Base-by-base conservation (phyloP, 1,284 basidiomycete genomes). In the Fomitopsis pinicola region DNA sequence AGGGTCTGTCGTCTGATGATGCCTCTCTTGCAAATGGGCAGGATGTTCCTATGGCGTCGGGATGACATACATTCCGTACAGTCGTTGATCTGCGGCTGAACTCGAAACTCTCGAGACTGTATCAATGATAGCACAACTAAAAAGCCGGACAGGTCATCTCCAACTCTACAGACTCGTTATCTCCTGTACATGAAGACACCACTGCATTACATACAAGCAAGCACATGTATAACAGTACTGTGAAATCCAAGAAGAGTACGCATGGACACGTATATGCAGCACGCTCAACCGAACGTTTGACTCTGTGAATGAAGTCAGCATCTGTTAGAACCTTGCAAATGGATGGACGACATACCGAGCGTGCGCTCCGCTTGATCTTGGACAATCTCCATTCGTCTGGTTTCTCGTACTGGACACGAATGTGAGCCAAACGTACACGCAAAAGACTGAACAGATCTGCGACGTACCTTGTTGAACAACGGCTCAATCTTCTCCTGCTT, bases 401-500 rank as follows among this genome's bases (percentile, higher is more conserved):
- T 71, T 94, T 92, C 79, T 94, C 90, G 75, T 91, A 93, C 77
- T 78, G 60, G 22, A 64, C 30, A 59, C 38, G 19, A 59, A 36
- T 36, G 14, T 40, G 9, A 40, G 38, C 12, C 14, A 3, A 10
- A 10, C 5, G 38, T 40, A 14, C 35, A 36, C 38, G 38, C 6
- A 40, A 15, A 15, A 40, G 5, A 40, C 38, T 40, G 12, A 40
- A 5, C 30, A 33, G 22, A 40, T 10, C 6, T 40, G 38, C 3
- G 12, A 40, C 38, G 9, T 68, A 77, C 78, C 72, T 93, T 92
- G 80, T 94, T 93, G 77, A 76, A 94, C 69, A 95, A 73, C 4
- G 97, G 97, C 72, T 97, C 92, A 66, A 98, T 97, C 85, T 96
- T 98, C 80, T 99, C 97, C 73, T 95, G 89, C 74, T 88, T 88